These are phyloP conservation scores for Cutaneotrichosporon mucoides DNA, from an alignment of 1,284 basidiomycete genomes.

Conservation along the genomic window DNA sequence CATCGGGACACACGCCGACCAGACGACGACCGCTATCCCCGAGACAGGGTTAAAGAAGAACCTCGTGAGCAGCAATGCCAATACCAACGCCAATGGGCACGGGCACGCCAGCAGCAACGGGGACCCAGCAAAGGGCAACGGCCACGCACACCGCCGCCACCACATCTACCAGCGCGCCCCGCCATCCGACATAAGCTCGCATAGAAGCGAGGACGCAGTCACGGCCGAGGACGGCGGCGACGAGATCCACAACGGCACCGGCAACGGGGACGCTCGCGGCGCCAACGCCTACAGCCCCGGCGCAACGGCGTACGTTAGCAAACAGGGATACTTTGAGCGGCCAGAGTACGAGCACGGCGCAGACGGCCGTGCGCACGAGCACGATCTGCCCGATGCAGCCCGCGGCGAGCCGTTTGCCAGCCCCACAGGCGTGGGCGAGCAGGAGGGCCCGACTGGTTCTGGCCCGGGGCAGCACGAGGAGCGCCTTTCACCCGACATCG, in stretches of 20 bases:
- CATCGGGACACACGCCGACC: neutral
- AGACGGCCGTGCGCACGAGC: neutral
- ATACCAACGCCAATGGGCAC: neutral
- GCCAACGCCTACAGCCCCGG: no score
- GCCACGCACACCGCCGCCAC: neutral
- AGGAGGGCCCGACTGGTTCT: slow-evolving; percentile 32
- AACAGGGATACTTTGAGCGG: no score
- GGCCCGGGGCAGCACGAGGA: slow-evolving; percentile 35
- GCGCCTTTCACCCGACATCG: slow-evolving; percentile 4
- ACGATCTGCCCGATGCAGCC: slow-evolving; percentile 20
- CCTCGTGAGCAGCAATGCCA: neutral
- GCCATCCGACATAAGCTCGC: neutral
- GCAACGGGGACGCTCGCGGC: neutral
- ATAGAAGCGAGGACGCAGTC: neutral
- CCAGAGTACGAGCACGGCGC: neutral
- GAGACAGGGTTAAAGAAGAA: slow-evolving; percentile 9
- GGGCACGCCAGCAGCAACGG: neutral
- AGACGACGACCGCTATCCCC: slow-evolving; percentile 12
- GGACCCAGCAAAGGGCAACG: neutral
- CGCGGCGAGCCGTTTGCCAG: slow-evolving; percentile 11
- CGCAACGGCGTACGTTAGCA: no score
- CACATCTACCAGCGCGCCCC: no score
- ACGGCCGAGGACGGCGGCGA: neutral
- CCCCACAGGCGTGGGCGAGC: slow-evolving; percentile 7
- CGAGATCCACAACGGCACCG: neutral